These are phyloP conservation scores for Trichoderma parareesei DNA, from an alignment of 495 filamentous ascomycete genomes.

Conservation along the genomic window DNA sequence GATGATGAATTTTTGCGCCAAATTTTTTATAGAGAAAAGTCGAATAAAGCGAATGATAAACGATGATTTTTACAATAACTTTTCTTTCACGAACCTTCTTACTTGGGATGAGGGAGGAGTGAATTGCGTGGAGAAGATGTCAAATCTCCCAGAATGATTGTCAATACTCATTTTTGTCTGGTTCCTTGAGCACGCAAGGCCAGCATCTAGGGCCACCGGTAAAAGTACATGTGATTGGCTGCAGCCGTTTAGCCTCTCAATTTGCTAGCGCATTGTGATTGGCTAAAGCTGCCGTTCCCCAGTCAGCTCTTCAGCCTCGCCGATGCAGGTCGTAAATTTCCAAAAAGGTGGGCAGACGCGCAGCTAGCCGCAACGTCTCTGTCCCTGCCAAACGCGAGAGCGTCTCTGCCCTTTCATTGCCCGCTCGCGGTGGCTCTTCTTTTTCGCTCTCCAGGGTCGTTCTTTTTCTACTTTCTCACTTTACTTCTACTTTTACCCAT, in stretches of 20 bases:
- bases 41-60: not conserved
- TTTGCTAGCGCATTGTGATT: slow-evolving; percentile 2
- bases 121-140: too few relatives aligned
- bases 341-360: not conserved
- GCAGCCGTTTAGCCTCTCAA: not conserved
- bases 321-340: slow-evolving; percentile 5
- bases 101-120: not conserved
- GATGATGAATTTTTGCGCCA: slow-evolving; percentile 5
- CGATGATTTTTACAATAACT: too few relatives aligned
- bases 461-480: not conserved
- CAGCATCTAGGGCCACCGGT: not conserved
- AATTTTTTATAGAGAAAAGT: not conserved
- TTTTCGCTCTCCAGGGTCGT: not conserved
- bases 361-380: not conserved
- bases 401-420: not conserved
- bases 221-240: not conserved
- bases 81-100: not conserved
- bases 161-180: too few relatives aligned
- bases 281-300: slow-evolving; percentile 9
- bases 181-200: too few relatives aligned
- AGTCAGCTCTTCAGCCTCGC: slow-evolving; percentile 1
- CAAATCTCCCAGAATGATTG: too few relatives aligned
- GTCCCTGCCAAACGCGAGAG: not conserved
- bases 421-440: not conserved
- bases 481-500: not conserved